Evolutionary conservation across 2,329 filamentous ascomycete genomes (phyloP).

Genomic region (Curvularia verruculosa): DNA sequence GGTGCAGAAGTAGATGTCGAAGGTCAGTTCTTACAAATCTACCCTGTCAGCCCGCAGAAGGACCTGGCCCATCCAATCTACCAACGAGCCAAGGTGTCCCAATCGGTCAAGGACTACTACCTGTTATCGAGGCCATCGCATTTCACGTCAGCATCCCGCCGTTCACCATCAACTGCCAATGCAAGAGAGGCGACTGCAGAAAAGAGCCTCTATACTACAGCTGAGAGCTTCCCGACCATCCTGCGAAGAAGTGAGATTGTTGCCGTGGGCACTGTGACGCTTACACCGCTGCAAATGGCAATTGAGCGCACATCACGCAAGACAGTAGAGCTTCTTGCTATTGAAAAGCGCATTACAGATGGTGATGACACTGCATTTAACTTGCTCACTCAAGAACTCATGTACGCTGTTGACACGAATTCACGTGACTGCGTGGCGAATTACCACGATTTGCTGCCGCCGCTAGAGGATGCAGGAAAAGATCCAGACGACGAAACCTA

Average conservation of each 20-base stretch:
- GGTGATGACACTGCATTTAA: conserved; percentile 74
- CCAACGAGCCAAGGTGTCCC: conserved; percentile 82
- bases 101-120: conserved; percentile 84
- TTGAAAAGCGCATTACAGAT: conserved; percentile 76
- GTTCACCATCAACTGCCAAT: conserved; percentile 70
- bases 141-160: conserved; percentile 78
- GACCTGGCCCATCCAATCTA: conserved; percentile 83
- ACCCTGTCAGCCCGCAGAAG: conserved; percentile 78
- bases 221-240: conserved; percentile 89
- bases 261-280: conserved; percentile 66
- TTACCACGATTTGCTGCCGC: conserved; percentile 76
- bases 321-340: conserved; percentile 77
- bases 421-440: conserved; percentile 78
- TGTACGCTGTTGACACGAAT: conserved; percentile 74
- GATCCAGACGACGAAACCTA: conserved; percentile 53
- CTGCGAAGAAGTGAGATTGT: conserved; percentile 86
- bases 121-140: conserved; percentile 76
- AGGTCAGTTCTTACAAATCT: conserved; percentile 87
- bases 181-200: conserved; percentile 77
- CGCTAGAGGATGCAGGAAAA: conserved; percentile 43
- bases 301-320: conserved; percentile 90
- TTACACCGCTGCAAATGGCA: conserved; percentile 83
- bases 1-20: conserved; percentile 79
- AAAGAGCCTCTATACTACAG: conserved; percentile 82
- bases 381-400: conserved; percentile 75